phyloP scores from a whole-genome alignment of 2,329 filamentous ascomycete species.

The Pyrenophora graminea region DNA sequence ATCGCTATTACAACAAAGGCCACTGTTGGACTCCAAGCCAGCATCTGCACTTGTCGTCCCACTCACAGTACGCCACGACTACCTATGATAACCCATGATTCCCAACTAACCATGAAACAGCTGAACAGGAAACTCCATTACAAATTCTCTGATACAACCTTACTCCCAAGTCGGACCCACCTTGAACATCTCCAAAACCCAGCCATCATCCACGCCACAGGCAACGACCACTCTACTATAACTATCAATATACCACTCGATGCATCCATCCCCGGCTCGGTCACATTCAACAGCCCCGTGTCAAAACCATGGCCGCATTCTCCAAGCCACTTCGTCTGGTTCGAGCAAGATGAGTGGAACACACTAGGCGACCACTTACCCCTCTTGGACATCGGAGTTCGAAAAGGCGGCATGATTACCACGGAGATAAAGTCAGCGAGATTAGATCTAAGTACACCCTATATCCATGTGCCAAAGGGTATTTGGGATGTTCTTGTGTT shows the following conservation, averaged over 20 bases:
- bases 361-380: conserved; percentile 5
- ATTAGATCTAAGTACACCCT: conserved; percentile 20
- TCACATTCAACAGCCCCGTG: background rate
- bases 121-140: conserved; percentile 12
- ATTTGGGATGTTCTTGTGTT: conserved; percentile 24
- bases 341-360: background rate
- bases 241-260: conserved; percentile 9
- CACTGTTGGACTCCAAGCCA: conserved; percentile 3
- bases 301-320: background rate
- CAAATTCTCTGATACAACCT: background rate
- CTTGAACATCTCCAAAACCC: conserved; percentile 5
- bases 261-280: background rate
- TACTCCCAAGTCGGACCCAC: background rate
- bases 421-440: conserved; percentile 8
- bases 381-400: conserved; percentile 15
- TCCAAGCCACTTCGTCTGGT: background rate
- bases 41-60: background rate
- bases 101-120: conserved; percentile 1
- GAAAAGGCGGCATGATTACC: conserved; percentile 22
- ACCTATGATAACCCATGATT: background rate
- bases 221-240: background rate
- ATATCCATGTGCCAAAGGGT: conserved; percentile 14
- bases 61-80: background rate
- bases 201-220: background rate
- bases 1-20: conserved; percentile 11